Evolutionary conservation across 768 basidiomycete genomes (phyloP), one percentile per base, ranked within the genome.

Genomic region (Cubamyces lactineus): DNA sequence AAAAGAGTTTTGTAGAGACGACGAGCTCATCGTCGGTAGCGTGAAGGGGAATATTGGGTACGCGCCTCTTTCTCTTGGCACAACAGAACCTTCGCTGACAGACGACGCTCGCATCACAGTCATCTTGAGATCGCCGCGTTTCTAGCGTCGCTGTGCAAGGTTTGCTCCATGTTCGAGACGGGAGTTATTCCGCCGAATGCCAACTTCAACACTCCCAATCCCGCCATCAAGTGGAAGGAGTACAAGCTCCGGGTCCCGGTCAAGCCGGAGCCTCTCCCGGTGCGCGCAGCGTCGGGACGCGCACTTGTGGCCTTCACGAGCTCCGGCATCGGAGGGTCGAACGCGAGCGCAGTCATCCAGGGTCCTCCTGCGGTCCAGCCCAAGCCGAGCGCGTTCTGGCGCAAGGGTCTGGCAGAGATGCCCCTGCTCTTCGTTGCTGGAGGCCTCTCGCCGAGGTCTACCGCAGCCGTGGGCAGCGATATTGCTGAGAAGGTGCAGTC

Each of bases 11-110:
- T 61, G 67, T 52, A 63, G 75, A 12, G 66, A 68, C 21, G 73
- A 74, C n/a, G 75, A 76, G 5, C 57, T 80, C 5, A 38, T 78
- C 7, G 70, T 80, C 9, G 81, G 81, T 3, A 80, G 79, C 59
- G 75, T 81, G 2, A 82, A 81, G 62, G 79, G 79, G 38, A 81
- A 82, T 60, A 73, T 81, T 28, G 81, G 81, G 78, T 80, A 34
- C 11, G 34, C 11, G 34, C 34, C 34, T 11, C 34, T 11, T 34
- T 34, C 5, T 34, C 34, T 11, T 34, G 9, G 11, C 34, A 9
- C 34, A 34, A 34, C 34, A 9, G 34, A 34, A 34, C 9, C 34
- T 34, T 6, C 34, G 34, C 34, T 34, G 34, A 34, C 34, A 34
- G 34, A 9, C 11, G 11, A 4, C 34, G 34, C 34, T 34, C 34